Percentiles rank a stretch among this genome's conserved stretches.
These are phyloP conservation scores for Alternaria triticimaculans DNA, from an alignment of 2,329 filamentous ascomycete species.

Conservation along the genomic window DNA sequence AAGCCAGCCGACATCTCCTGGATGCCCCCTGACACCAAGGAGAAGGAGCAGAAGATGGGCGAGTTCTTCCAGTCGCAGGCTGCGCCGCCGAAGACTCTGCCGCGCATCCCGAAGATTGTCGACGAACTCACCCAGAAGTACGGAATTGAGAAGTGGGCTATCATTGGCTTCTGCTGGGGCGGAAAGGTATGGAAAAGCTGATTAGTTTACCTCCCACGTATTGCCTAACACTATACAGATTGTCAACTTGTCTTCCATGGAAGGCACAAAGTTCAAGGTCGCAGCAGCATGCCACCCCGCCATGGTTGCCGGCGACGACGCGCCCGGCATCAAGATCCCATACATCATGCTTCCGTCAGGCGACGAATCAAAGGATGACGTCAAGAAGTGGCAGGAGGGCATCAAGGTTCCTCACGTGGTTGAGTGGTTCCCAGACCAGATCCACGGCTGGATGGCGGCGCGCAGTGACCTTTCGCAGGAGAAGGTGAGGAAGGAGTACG, in stretches of 20 bases:
- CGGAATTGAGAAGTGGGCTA: conserved; percentile 63
- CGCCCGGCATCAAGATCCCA: conserved; percentile 62
- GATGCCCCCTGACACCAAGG: conserved; percentile 66
- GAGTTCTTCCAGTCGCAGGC: conserved; percentile 65
- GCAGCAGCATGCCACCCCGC: conserved; percentile 65
- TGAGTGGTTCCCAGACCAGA: conserved; percentile 57
- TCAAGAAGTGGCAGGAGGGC: conserved; percentile 57
- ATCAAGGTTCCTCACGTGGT: conserved; percentile 57
- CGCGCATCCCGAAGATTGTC: conserved; percentile 62
- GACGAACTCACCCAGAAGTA: conserved; percentile 58
- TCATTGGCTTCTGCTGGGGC: conserved; percentile 68
- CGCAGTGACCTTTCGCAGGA: conserved; percentile 55
- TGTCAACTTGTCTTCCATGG: conserved; percentile 59
- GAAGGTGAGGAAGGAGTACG: conserved; percentile 58
- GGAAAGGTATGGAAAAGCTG: conserved; percentile 52
- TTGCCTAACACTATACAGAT: conserved; percentile 52
- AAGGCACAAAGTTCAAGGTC: conserved; percentile 63
- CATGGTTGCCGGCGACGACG: conserved; percentile 66
- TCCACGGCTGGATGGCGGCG: conserved; percentile 56
- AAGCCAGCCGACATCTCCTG: conserved; percentile 68
- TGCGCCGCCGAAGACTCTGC: conserved; percentile 63
- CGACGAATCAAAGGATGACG: conserved; percentile 62
- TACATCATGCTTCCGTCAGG: conserved; percentile 64
- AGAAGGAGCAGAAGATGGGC: conserved; percentile 66
- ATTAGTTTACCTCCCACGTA: background rate